Evolutionary conservation across 2,329 filamentous ascomycete species (phyloP).

Genomic region (Drechslerella stenobrocha): DNA sequence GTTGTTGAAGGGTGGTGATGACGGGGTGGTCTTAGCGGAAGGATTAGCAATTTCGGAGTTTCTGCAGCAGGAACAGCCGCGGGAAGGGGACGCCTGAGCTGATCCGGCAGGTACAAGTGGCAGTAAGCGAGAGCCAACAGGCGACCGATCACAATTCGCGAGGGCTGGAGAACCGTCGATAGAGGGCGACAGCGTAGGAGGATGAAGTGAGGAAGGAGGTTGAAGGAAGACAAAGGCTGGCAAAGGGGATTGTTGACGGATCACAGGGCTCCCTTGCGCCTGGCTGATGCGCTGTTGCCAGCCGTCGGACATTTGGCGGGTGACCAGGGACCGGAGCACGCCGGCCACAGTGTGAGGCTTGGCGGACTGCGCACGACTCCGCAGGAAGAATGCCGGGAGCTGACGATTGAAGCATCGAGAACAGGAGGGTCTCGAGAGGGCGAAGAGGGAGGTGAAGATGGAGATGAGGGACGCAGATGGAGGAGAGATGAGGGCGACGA

Average conservation of each 20-base stretch:
- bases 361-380: slow-evolving; percentile 2
- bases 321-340: slow-evolving; percentile 31
- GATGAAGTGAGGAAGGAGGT: slow-evolving; percentile 9
- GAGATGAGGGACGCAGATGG: no score
- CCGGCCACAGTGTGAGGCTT: slow-evolving; percentile 6
- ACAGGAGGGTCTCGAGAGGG: no score
- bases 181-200: neutral
- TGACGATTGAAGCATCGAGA: neutral
- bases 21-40: no score
- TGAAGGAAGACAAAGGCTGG: slow-evolving; percentile 3
- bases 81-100: slow-evolving; percentile 5
- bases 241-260: slow-evolving; percentile 9
- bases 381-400: neutral
- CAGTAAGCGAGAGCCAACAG: neutral
- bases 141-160: neutral
- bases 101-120: slow-evolving; percentile 24
- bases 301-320: slow-evolving; percentile 39
- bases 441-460: no score
- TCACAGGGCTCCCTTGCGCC: slow-evolving; percentile 25
- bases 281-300: slow-evolving; percentile 6
- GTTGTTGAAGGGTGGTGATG: slow-evolving; percentile 1
- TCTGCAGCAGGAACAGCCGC: no score
- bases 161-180: no score
- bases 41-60: no score
- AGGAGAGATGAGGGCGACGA: no score